Conservation (phyloP, 345 rosid genomes). For the Garcia nutans region DNA sequence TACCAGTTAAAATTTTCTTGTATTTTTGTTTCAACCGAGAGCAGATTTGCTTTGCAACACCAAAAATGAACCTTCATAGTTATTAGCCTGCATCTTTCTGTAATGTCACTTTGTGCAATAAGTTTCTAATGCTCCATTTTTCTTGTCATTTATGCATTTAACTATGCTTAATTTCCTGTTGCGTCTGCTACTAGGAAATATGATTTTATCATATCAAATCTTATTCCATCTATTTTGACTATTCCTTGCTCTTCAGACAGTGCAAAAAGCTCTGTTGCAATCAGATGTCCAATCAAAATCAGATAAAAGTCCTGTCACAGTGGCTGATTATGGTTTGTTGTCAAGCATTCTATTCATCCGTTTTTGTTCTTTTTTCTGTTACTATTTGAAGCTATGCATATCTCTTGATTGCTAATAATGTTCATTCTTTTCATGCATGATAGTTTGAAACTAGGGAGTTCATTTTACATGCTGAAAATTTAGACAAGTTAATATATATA, state of each 20-base stretch:
- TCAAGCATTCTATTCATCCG: constrained; percentile 10
- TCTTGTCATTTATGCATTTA: background rate
- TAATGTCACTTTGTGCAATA: background rate
- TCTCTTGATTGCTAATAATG: background rate
- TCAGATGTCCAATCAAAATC: constrained; percentile 91
- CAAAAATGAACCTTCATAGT: background rate
- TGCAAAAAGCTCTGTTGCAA: constrained; percentile 74
- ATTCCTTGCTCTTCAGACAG: constrained; percentile 54
- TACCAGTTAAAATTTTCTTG: background rate
- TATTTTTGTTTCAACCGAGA: background rate
- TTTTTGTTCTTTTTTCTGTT: background rate
- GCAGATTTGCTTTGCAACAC: background rate
- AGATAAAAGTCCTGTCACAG: constrained; percentile 89
- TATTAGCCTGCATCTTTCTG: background rate
- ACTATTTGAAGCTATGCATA: background rate
- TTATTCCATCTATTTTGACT: constrained; percentile 10
- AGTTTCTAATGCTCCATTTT: background rate
- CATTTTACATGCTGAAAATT: background rate
- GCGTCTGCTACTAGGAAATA: background rate
- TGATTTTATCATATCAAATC: constrained; percentile 1
- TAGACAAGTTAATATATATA: too few relatives aligned
- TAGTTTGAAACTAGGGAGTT: background rate
- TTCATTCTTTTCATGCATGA: background rate
- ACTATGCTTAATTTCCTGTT: background rate
- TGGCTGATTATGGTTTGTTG: constrained; percentile 89